Conservation (phyloP, 768 basidiomycete genomes). For the Lentinula raphanica region DNA sequence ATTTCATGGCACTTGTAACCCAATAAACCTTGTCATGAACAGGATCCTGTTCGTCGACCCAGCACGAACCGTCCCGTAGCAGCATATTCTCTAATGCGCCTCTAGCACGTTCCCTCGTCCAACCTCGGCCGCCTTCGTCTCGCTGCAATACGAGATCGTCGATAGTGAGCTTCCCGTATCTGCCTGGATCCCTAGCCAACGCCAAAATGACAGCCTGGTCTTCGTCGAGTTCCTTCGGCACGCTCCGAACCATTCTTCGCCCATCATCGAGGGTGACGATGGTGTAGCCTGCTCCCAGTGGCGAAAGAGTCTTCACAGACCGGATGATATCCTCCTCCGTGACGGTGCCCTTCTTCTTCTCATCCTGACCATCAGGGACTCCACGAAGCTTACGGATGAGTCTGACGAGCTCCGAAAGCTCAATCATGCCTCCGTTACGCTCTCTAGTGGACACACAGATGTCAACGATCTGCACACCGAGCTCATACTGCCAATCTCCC, state of each 20-base stretch:
- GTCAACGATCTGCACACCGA: conserved; percentile 93
- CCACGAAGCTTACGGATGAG: conserved; percentile 75
- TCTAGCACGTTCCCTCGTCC: conserved; percentile 27
- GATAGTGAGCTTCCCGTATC: too few relatives aligned
- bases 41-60: conserved; percentile 90
- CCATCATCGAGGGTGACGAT: conserved; percentile 65
- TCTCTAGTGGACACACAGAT: conserved; percentile 85
- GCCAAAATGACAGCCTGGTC: too few relatives aligned
- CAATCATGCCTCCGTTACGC: conserved; percentile 89
- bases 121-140: too few relatives aligned
- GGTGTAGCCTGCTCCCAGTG: conserved; percentile 89
- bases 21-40: conserved; percentile 67
- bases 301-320: conserved; percentile 82
- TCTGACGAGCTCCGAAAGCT: conserved; percentile 78
- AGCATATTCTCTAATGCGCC: conserved; percentile 87
- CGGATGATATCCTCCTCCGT: conserved; percentile 81
- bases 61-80: conserved; percentile 84
- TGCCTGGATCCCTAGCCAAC: too few relatives aligned
- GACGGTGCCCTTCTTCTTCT: conserved; percentile 47
- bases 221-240: conserved; percentile 80
- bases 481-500: conserved; percentile 93
- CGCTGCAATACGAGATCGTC: too few relatives aligned
- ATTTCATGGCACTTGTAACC: conserved; percentile 84
- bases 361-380: conserved; percentile 30
- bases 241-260: conserved; percentile 77